phyloP scores from a whole-genome alignment of 2,329 filamentous ascomycete species.

The Dissoconium aciculare region DNA sequence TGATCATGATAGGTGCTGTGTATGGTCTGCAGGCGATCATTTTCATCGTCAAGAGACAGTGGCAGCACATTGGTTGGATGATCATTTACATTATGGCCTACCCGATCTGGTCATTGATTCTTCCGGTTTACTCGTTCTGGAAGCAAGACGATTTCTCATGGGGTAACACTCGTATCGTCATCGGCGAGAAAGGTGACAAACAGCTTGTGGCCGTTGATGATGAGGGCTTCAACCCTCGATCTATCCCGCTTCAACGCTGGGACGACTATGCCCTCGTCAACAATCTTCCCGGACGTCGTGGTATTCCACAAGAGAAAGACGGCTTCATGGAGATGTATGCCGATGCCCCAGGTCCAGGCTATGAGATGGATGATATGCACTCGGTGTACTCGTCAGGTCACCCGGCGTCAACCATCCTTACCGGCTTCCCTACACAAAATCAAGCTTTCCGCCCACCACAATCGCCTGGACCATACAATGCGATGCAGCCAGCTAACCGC shows the following conservation, averaged over 20 bases:
- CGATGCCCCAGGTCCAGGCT: constrained; percentile 36
- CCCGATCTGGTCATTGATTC: constrained; percentile 79
- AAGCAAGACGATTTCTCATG: constrained; percentile 98
- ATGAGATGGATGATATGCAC: constrained; percentile 97
- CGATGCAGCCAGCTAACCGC: constrained; percentile 41
- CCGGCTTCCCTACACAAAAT: constrained; percentile 56
- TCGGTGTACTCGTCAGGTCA: constrained; percentile 89
- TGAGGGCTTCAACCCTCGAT: constrained; percentile 77
- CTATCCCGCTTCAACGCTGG: constrained; percentile 89
- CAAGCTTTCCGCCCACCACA: constrained; percentile 50
- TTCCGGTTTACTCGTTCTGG: constrained; percentile 98
- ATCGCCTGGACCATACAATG: constrained; percentile 58
- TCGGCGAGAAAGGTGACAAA: constrained; percentile 84
- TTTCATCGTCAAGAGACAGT: constrained; percentile 92
- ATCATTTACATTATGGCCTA: constrained; percentile 94
- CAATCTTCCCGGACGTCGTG: constrained; percentile 80
- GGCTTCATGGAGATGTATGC: constrained; percentile 11
- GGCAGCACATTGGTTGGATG: constrained; percentile 99
- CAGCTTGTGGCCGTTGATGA: constrained; percentile 74
- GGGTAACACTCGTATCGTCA: constrained; percentile 96
- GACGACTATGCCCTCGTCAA: constrained; percentile 85
- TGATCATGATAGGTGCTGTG: constrained; percentile 76
- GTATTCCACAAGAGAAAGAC: constrained; percentile 27
- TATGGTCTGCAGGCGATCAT: constrained; percentile 94
- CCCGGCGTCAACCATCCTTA: constrained; percentile 71